phyloP scores from a whole-genome alignment of 202 grass and related monocot species.

The Setaria italica region DNA sequence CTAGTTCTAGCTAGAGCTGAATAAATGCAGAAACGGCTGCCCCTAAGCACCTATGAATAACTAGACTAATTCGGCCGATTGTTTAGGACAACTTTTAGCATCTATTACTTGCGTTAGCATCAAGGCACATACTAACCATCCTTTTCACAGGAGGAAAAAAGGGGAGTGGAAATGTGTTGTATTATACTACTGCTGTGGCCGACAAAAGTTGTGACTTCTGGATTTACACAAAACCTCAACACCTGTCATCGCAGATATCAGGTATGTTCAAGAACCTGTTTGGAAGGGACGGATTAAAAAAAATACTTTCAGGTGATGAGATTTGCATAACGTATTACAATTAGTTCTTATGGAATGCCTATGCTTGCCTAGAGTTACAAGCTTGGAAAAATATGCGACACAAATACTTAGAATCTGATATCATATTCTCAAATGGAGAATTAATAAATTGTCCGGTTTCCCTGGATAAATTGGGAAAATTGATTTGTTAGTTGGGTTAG shows the following conservation, averaged over 20 bases:
- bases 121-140: slow-evolving; percentile 46
- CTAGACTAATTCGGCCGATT: slow-evolving; percentile 17
- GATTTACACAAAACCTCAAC: slow-evolving; percentile 22
- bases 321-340: neutral
- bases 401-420: neutral
- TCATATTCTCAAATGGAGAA: neutral
- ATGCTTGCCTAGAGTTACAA: neutral
- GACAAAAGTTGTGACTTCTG: slow-evolving; percentile 31
- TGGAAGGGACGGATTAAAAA: neutral
- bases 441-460: neutral
- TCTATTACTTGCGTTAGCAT: slow-evolving; percentile 55
- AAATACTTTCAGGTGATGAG: neutral
- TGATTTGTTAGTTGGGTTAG: neutral
- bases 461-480: neutral
- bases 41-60: slow-evolving; percentile 42
- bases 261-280: neutral
- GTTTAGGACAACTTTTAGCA: slow-evolving; percentile 41
- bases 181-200: slow-evolving; percentile 19
- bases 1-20: slow-evolving; percentile 40
- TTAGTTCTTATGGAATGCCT: neutral
- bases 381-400: neutral
- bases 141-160: slow-evolving; percentile 38
- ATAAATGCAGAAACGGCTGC: slow-evolving; percentile 31
- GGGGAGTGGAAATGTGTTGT: slow-evolving; percentile 10
- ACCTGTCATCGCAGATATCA: neutral